Evolutionary conservation across 139 green algal species (phyloP), one percentile per base, ranked within the genome.

Genomic region (Chlorella sorokiniana): DNA sequence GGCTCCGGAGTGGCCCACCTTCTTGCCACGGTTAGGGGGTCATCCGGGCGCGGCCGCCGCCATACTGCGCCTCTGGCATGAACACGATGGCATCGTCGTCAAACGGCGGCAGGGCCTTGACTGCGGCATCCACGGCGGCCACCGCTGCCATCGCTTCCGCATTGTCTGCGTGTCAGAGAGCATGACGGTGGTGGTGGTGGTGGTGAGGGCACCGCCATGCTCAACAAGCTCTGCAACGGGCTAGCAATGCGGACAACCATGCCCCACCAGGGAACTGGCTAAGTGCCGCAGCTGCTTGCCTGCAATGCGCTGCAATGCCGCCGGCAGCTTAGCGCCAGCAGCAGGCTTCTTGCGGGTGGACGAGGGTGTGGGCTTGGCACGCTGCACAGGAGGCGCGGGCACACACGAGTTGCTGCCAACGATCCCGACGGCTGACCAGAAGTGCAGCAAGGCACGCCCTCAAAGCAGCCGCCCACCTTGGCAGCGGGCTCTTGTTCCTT

Each of bases 31-130:
- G 37, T 83, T 51, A 4, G 69, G 59, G 10, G 85, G 37, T 89
- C 83, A 68, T 89, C 85, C 5, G 83, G 61, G 85, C 69, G 7
- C 78, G 37, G 1, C 41, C 22, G 25, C 51, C 56, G 25, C 68
- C 84, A 9, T 67, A 65, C 33, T 23, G 10, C 18, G 16, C 20
- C 3, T 88, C 83, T 9, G 83, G 29, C 41, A 89, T 48, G 35
- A 89, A 51, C 29, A 3, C 73, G 8, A 86, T 68, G 1, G 52
- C n/a, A 37, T 86, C 10, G 5, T 56, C 37, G 59, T 89, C 62
- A 44, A 74, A 56, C 11, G 63, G 29, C 16, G 92, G 83, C 59
- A 92, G 78, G 52, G 61, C 86, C 42, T 81, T 79, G 38, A 64
- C 68, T 20, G 83, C 85, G 1, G 48, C 59, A 37, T 89, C 76